phyloP scores from a whole-genome alignment of 495 filamentous ascomycete species.

The Amniculicola lignicola region DNA sequence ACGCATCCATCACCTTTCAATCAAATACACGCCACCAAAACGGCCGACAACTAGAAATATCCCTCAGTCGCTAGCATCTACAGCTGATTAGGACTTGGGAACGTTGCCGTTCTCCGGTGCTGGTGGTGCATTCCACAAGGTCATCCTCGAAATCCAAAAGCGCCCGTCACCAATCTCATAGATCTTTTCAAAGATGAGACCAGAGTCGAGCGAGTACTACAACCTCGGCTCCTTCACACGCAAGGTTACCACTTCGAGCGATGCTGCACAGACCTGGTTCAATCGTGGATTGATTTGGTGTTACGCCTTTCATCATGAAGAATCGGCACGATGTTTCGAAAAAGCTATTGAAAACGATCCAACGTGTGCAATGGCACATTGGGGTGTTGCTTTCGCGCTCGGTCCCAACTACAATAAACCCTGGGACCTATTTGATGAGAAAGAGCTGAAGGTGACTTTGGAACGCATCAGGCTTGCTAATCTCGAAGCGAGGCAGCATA shows the following conservation, averaged over 20 bases:
- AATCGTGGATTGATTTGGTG: constrained; percentile 61
- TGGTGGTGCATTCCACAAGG: no score
- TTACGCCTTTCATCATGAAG: constrained; percentile 66
- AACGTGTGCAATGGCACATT: constrained; percentile 60
- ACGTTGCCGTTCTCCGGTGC: no score
- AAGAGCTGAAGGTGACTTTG: constrained; percentile 52
- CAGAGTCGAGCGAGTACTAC: constrained; percentile 45
- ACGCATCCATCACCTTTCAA: no score
- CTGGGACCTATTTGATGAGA: constrained; percentile 61
- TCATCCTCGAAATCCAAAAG: no score
- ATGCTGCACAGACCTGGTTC: constrained; percentile 57
- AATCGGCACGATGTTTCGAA: constrained; percentile 58
- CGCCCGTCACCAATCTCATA: neutral
- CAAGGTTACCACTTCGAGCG: constrained; percentile 45
- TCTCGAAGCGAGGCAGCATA: constrained; percentile 43
- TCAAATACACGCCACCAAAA: no score
- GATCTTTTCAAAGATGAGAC: neutral
- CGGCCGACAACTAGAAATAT: no score
- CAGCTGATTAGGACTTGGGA: no score
- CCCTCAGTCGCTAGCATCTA: no score
- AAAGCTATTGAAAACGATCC: constrained; percentile 53
- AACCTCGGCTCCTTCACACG: constrained; percentile 56
- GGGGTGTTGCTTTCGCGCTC: constrained; percentile 60
- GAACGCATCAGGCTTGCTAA: constrained; percentile 47
- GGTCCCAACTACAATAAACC: constrained; percentile 76